Evolutionary conservation across 2,329 filamentous ascomycete genomes (phyloP), one percentile per base, ranked within the genome.

Genomic region (Elsinoe batatas): DNA sequence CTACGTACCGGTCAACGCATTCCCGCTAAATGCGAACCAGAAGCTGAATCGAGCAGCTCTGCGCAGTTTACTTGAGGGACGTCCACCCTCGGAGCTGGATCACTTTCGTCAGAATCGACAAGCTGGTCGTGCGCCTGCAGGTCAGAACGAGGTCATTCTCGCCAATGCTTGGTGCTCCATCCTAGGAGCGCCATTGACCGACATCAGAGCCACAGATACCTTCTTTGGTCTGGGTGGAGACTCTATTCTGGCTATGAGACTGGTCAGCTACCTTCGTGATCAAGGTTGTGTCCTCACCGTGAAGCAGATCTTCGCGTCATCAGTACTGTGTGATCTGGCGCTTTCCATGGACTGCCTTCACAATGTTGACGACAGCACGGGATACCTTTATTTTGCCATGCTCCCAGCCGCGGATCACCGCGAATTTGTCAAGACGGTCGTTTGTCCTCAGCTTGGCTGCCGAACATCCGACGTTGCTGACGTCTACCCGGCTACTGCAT

Each of bases 11-110:
- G 71, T 95, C 6, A 78, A 82, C 0, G 76, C 73, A 6, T 82
- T 96, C 53, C 91, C 91, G 77, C 18, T 85, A 84, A 0, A 83
- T 80, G 60, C 76, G 76, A 11, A 84, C 88, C 62, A 78, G 77
- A 54, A 75, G 88, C 66, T 56, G 5, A 44, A 56, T 20, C n/a
- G 44, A 7, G 20, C 17, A 26, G 12, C 13, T 15, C 22, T 54
- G 12, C 36, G 37, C 11, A 15, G 18, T 3, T 17, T 43, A 33
- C 20, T 36, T 8, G 5, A 43, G n/a, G 38, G 13, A 1, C 18
- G 43, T 7, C 15, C 17, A 6, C 2, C 42, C 13, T n/a, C 36
- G 2, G 36, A 26, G 10, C 13, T 38, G 12, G 13, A 8, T 5
- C 26, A 20, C 3, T 49, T 49, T 13, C 44, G 44, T 35, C 44